Conservation (phyloP, 208 protist species). For the Leptomonas seymouri region DNA sequence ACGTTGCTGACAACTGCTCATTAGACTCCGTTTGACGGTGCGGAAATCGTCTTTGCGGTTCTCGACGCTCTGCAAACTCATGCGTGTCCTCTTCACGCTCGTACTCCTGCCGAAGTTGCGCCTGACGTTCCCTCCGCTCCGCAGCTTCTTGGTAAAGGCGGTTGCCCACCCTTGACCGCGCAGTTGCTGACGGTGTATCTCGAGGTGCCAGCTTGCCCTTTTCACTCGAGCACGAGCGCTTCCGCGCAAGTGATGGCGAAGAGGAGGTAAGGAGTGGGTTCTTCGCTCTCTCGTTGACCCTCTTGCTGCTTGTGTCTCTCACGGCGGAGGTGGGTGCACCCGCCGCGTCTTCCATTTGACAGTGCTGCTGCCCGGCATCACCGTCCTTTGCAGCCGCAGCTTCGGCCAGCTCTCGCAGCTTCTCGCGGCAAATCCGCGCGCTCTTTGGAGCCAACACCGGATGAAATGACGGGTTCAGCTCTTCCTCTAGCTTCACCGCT, state of each 20-base stretch:
- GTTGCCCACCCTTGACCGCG: not conserved
- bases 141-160: constrained; percentile 1
- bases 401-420: constrained; percentile 14
- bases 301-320: too few relatives aligned
- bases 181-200: not conserved
- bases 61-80: not conserved
- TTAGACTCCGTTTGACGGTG: not conserved
- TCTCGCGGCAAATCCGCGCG: constrained; percentile 20
- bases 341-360: too few relatives aligned
- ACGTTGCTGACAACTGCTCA: not conserved
- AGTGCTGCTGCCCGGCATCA: not conserved
- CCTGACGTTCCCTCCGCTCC: not conserved
- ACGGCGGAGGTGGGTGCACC: too few relatives aligned
- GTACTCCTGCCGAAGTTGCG: not conserved
- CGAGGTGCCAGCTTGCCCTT: not conserved
- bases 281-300: too few relatives aligned
- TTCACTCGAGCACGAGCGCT: too few relatives aligned
- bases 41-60: not conserved
- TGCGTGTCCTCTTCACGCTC: not conserved
- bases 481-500: constrained; percentile 7
- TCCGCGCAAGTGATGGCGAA: too few relatives aligned
- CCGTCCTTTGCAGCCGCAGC: not conserved
- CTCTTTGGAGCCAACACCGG: constrained; percentile 17
- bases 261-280: too few relatives aligned
- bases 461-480: constrained; percentile 24